Percentiles rank a stretch among this genome's conserved stretches.
These are phyloP conservation scores for Exophiala xenobiotica DNA, from an alignment of 2,329 filamentous ascomycete species.

Conservation along the genomic window DNA sequence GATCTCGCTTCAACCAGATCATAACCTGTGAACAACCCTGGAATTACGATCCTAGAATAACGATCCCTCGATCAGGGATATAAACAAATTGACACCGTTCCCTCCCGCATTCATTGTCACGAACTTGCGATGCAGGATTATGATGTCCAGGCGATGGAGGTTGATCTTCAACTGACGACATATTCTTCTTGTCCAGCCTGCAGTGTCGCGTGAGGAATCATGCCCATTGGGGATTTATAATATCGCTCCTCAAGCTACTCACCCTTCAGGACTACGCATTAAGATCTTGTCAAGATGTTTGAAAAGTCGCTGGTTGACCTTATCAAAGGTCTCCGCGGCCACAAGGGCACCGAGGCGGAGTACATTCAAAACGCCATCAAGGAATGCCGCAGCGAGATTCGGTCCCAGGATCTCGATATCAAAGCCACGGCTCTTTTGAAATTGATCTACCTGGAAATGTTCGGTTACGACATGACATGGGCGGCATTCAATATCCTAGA, in stretches of 20 bases:
- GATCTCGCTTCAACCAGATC: neutral
- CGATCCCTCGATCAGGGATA: no score
- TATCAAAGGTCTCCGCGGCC: slow-evolving; percentile 90
- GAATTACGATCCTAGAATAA: no score
- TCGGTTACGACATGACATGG: slow-evolving; percentile 99
- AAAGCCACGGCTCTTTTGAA: slow-evolving; percentile 96
- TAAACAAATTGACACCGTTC: no score
- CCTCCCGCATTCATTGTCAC: no score
- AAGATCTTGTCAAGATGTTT: slow-evolving; percentile 64
- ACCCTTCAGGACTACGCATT: slow-evolving; percentile 4
- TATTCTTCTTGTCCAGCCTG: neutral
- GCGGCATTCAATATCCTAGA: slow-evolving; percentile 97
- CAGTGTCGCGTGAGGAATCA: slow-evolving; percentile 19
- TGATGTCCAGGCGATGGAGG: neutral
- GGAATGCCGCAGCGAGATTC: slow-evolving; percentile 93
- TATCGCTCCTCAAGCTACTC: neutral
- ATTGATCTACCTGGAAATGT: slow-evolving; percentile 97
- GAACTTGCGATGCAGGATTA: neutral
- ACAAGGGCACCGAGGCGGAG: slow-evolving; percentile 91
- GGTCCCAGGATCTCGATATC: slow-evolving; percentile 91
- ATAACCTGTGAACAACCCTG: neutral
- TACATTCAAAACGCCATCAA: slow-evolving; percentile 92
- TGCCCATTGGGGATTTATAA: slow-evolving; percentile 4
- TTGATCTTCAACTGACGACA: neutral
- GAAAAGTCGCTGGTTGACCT: slow-evolving; percentile 99